Conservation (phyloP, 1,284 basidiomycete genomes). For the Tylopilus microsporus region DNA sequence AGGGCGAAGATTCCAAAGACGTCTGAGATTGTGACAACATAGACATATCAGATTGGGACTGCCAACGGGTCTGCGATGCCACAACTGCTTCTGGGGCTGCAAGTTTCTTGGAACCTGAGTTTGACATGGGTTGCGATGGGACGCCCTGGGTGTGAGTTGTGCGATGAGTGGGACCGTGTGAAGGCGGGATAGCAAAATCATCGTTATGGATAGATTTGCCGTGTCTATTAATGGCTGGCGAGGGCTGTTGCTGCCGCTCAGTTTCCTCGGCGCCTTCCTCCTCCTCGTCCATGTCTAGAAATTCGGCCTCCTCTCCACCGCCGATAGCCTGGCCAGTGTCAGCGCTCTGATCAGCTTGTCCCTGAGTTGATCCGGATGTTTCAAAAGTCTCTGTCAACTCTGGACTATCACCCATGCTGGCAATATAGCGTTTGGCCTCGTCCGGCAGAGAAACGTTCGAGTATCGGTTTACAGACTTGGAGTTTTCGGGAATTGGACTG, state of each 20-base stretch:
- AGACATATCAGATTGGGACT: slow-evolving; percentile 23
- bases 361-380: neutral
- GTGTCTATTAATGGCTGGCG: slow-evolving; percentile 15
- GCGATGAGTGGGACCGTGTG: slow-evolving; percentile 22
- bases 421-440: slow-evolving; percentile 66
- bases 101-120: slow-evolving; percentile 5
- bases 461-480: slow-evolving; percentile 41
- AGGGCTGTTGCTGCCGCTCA: slow-evolving; percentile 20
- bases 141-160: slow-evolving; percentile 15
- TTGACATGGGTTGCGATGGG: slow-evolving; percentile 7
- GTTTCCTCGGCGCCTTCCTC: slow-evolving; percentile 32
- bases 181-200: slow-evolving; percentile 41
- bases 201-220: slow-evolving; percentile 34
- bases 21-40: slow-evolving; percentile 27
- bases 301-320: slow-evolving; percentile 31
- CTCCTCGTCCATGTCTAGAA: slow-evolving; percentile 60
- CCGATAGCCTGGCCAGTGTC: neutral
- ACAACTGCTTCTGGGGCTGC: slow-evolving; percentile 5
- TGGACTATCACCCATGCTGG: slow-evolving; percentile 61
- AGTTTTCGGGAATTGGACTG: slow-evolving; percentile 27
- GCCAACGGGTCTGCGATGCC: slow-evolving; percentile 22
- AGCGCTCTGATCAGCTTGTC: neutral
- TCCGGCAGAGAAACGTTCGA: slow-evolving; percentile 68
- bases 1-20: slow-evolving; percentile 22
- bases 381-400: neutral